These are phyloP conservation scores for Chaetomium fimeti DNA, from an alignment of 495 filamentous ascomycete genomes.

Conservation along the genomic window DNA sequence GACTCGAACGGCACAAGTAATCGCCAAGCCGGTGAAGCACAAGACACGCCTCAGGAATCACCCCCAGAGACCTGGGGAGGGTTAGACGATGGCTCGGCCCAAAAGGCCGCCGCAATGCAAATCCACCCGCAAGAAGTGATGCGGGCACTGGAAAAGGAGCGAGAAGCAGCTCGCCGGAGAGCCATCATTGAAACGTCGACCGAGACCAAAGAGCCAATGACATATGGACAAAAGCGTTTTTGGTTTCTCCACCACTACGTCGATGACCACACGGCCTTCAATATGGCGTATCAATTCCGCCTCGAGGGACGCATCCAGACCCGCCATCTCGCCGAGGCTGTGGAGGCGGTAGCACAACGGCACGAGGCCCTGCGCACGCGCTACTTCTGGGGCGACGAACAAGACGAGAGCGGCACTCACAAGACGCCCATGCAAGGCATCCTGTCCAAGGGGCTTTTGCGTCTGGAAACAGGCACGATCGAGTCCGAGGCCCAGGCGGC, in stretches of 20 bases:
- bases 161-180: no score
- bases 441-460: constrained; percentile 3
- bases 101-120: no score
- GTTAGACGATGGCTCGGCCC: no score
- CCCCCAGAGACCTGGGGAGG: no score
- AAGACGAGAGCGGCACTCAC: not conserved
- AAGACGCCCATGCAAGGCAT: constrained; percentile 20
- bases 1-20: no score
- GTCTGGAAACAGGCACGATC: constrained; percentile 12
- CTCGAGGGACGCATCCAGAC: constrained; percentile 31
- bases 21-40: no score
- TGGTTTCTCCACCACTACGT: constrained; percentile 45
- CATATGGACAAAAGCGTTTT: constrained; percentile 45
- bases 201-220: constrained; percentile 19
- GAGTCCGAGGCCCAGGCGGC: constrained; percentile 8
- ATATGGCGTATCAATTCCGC: constrained; percentile 31
- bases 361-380: constrained; percentile 49
- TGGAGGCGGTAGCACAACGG: constrained; percentile 31
- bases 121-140: no score
- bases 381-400: constrained; percentile 22
- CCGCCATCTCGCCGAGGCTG: constrained; percentile 34
- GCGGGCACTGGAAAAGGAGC: no score
- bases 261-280: constrained; percentile 38
- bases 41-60: no score
- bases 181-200: no score